phyloP scores from a whole-genome alignment of 805 yeast genomes.

The Metschnikowia drakensbergensis region DNA sequence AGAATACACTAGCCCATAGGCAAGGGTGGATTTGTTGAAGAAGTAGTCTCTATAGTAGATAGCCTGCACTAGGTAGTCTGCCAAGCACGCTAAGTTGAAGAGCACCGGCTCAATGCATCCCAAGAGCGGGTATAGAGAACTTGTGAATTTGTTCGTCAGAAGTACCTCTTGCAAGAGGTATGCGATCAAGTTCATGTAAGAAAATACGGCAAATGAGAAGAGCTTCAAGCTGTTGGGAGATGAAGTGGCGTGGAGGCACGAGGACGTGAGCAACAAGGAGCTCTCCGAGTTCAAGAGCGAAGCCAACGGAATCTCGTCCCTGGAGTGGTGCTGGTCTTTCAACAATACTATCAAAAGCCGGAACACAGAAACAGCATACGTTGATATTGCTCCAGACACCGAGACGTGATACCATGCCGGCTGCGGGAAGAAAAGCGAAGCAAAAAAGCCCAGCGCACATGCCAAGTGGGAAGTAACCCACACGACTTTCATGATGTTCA shows the following conservation, averaged over 20 bases:
- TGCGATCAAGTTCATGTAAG: slow-evolving; percentile 25
- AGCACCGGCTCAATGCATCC: slow-evolving; percentile 15
- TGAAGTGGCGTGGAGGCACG: slow-evolving; percentile 22
- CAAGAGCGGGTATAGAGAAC: slow-evolving; percentile 14
- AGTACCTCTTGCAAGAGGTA: slow-evolving; percentile 17
- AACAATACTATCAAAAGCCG: slow-evolving; percentile 11
- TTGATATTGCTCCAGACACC: slow-evolving; percentile 14
- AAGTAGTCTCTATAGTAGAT: slow-evolving; percentile 12
- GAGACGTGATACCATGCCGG: slow-evolving; percentile 11
- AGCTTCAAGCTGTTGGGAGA: slow-evolving; percentile 20
- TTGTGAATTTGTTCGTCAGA: slow-evolving; percentile 11
- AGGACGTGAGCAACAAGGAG: slow-evolving; percentile 23
- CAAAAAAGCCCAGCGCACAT: slow-evolving; percentile 12
- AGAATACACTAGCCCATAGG: slow-evolving; percentile 13
- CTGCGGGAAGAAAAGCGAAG: slow-evolving; percentile 3
- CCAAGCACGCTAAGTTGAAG: slow-evolving; percentile 13
- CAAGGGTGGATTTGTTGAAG: slow-evolving; percentile 9
- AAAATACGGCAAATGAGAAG: slow-evolving; percentile 25
- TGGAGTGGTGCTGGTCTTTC: slow-evolving; percentile 1
- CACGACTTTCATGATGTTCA: slow-evolving; percentile 9
- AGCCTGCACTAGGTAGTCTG: slow-evolving; percentile 13
- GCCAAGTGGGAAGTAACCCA: slow-evolving; percentile 14
- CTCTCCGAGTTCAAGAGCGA: slow-evolving; percentile 27
- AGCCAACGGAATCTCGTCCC: slow-evolving; percentile 19
- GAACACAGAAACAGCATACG: slow-evolving; percentile 13